Percentiles rank a stretch among this genome's conserved stretches.
Conservation (phyloP, 768 basidiomycete species). For the Boletus vermiculosoides region DNA sequence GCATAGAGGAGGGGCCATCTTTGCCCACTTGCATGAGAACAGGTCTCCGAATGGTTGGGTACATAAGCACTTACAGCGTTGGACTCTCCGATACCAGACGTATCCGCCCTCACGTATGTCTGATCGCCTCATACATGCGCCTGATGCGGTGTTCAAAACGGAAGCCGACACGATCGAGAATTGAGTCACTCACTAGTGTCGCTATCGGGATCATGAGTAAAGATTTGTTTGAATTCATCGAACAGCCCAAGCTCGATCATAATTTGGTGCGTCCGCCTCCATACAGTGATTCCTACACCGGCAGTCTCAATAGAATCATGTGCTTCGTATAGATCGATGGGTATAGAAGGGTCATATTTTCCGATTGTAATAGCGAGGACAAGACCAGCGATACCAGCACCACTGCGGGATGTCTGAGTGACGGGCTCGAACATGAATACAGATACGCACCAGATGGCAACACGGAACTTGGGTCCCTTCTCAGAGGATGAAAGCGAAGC, state of each 20-base stretch:
- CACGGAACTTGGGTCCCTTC: conserved; percentile 11
- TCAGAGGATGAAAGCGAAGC: not conserved
- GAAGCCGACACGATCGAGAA: not conserved
- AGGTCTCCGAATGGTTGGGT: no score
- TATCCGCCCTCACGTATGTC: conserved; percentile 35
- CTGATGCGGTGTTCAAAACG: not conserved
- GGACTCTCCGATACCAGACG: conserved; percentile 24
- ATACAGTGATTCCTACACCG: conserved; percentile 45
- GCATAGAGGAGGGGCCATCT: conserved; percentile 13
- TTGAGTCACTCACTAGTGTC: not conserved
- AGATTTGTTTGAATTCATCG: conserved; percentile 28
- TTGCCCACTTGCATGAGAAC: not conserved
- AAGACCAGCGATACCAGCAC: conserved; percentile 44
- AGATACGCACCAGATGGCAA: conserved; percentile 21
- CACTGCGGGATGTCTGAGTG: conserved; percentile 19
- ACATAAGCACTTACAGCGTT: conserved; percentile 21
- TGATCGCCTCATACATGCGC: conserved; percentile 11
- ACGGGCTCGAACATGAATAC: no score
- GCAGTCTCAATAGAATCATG: conserved; percentile 37
- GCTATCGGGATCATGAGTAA: conserved; percentile 10
- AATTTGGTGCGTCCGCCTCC: conserved; percentile 44
- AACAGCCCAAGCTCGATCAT: conserved; percentile 43
- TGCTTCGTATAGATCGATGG: conserved; percentile 47
- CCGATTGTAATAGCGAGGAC: conserved; percentile 41
- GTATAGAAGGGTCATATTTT: conserved; percentile 30